A percentile compares a stretch with the other conserved stretches of the same genome.
Evolutionary conservation across 2,329 filamentous ascomycete species (phyloP).

Genomic region (Penicillium sp.): DNA sequence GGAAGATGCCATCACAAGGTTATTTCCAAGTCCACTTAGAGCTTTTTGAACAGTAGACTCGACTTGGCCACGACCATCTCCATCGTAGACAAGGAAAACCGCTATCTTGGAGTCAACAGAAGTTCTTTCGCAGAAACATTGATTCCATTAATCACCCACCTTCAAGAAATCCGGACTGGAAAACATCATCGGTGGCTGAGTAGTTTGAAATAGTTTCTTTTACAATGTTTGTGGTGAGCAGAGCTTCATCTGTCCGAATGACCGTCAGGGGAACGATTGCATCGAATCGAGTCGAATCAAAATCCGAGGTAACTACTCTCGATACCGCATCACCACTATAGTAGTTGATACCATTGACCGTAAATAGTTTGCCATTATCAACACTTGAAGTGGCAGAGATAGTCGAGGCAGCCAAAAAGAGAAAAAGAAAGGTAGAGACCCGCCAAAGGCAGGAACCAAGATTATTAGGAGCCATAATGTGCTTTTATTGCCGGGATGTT

Average conservation of each 20-base stretch:
- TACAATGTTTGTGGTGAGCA: neutral
- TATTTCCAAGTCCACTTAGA: neutral
- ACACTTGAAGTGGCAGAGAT: neutral
- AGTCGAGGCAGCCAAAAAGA: neutral
- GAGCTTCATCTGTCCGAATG: slow-evolving; percentile 6
- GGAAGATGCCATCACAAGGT: slow-evolving; percentile 2
- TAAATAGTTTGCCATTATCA: slow-evolving; percentile 14
- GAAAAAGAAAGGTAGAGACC: neutral
- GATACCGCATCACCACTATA: slow-evolving; percentile 26
- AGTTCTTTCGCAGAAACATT: neutral
- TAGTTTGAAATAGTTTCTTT: slow-evolving; percentile 15
- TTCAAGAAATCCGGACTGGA: slow-evolving; percentile 14
- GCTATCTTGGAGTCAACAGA: neutral
- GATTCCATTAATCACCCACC: neutral
- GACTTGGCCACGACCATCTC: neutral
- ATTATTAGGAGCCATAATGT: neutral
- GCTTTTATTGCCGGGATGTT: neutral
- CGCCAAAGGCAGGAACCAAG: neutral
- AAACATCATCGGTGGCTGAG: slow-evolving; percentile 17
- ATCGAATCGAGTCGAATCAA: slow-evolving; percentile 2
- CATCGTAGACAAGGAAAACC: slow-evolving; percentile 5
- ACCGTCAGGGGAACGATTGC: slow-evolving; percentile 19
- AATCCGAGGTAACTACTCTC: neutral
- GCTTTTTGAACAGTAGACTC: neutral
- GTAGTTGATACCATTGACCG: slow-evolving; percentile 34